Conservation (phyloP, 306 rosid species). For the Cicer arietinum region DNA sequence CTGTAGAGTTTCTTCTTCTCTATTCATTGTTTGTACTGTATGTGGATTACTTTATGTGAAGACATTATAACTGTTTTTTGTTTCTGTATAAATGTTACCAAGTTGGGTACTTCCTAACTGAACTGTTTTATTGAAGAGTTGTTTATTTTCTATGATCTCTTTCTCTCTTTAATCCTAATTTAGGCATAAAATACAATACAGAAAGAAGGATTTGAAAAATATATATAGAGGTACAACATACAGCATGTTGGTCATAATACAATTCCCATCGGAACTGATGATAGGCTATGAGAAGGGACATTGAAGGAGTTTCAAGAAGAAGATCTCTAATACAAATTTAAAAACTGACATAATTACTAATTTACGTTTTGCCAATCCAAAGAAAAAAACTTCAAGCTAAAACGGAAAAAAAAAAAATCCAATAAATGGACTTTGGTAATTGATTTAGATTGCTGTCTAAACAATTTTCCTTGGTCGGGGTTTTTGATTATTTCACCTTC, state of each 20-base stretch:
- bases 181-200: constrained; percentile 2
- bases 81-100: constrained; percentile 34
- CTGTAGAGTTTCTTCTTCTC: constrained; percentile 40
- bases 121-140: not conserved
- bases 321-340: no score
- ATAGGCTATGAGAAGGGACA: not conserved
- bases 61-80: constrained; percentile 29
- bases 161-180: not conserved
- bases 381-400: no score
- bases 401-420: no score
- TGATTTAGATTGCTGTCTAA: not conserved
- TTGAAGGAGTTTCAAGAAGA: no score
- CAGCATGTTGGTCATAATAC: not conserved
- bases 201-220: not conserved
- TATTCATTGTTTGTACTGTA: constrained; percentile 10
- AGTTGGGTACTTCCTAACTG: constrained; percentile 11
- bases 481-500: no score
- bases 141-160: not conserved
- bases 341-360: no score
- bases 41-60: constrained; percentile 42
- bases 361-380: no score
- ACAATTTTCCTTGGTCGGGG: no score
- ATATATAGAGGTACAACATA: not conserved
- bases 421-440: not conserved
- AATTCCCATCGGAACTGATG: not conserved